A percentile compares a stretch with the other conserved stretches of the same genome.
Conservation (phyloP, 352 stramenopile species). For the Phytopythium montanum region DNA sequence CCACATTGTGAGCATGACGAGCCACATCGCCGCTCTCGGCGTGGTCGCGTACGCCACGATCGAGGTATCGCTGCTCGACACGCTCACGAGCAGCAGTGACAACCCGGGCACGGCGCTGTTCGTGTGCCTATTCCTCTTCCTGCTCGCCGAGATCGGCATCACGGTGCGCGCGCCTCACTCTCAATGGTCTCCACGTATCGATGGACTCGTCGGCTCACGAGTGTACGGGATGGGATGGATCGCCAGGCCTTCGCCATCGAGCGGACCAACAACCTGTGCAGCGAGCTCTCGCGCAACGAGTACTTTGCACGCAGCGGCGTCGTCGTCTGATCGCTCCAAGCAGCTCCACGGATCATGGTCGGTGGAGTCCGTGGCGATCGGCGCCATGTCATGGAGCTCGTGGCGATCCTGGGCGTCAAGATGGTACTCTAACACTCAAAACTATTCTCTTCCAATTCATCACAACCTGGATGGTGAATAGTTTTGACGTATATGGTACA, state of each 20-base stretch:
- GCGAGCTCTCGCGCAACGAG: constrained; percentile 71
- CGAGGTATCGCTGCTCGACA: constrained; percentile 49
- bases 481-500: not conserved
- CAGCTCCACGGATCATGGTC: not conserved
- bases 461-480: not conserved
- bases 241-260: constrained; percentile 47
- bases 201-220: not conserved
- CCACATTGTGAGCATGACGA: constrained; percentile 43
- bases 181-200: not conserved
- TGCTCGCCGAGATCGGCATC: constrained; percentile 47
- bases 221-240: not conserved
- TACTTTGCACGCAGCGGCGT: constrained; percentile 45
- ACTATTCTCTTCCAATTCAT: not conserved
- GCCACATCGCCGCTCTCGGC: constrained; percentile 53
- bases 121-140: constrained; percentile 58
- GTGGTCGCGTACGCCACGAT: constrained; percentile 59
- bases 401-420: not conserved
- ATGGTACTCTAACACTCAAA: not conserved
- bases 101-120: constrained; percentile 45
- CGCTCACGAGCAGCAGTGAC: constrained; percentile 35
- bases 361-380: not conserved
- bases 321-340: not conserved
- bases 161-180: constrained; percentile 32
- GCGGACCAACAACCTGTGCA: constrained; percentile 49
- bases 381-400: not conserved